Evolutionary conservation across 805 yeast genomes (phyloP).

Genomic region (Priceomyces castillae): DNA sequence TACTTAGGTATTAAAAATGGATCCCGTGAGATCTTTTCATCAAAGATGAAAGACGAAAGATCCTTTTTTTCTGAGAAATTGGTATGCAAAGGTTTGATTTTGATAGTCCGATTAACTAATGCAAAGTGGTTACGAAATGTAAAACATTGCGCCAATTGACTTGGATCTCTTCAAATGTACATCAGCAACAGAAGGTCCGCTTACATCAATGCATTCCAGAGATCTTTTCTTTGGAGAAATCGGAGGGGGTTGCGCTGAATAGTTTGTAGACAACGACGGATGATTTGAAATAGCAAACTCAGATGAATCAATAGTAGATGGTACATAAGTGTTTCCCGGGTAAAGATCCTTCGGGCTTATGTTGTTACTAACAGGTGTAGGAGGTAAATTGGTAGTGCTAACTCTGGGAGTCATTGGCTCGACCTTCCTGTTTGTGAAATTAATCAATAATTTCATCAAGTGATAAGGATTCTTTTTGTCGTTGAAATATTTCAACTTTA

Average conservation of each 20-base stretch:
- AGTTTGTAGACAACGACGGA: conserved; percentile 7
- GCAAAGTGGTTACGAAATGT: conserved; percentile 10
- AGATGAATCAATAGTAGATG: not conserved
- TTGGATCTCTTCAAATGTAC: conserved; percentile 25
- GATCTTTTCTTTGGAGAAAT: conserved; percentile 7
- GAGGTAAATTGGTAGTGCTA: conserved; percentile 10
- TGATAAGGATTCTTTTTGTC: conserved; percentile 32
- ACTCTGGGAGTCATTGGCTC: conserved; percentile 33
- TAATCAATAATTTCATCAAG: conserved; percentile 36
- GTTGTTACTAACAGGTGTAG: conserved; percentile 19
- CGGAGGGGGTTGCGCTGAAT: not conserved
- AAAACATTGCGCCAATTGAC: conserved; percentile 19
- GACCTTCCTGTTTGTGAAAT: conserved; percentile 22
- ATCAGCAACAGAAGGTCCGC: not conserved
- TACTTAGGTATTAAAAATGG: too few species aligned
- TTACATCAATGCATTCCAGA: conserved; percentile 4
- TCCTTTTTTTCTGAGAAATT: not conserved
- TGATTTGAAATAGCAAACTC: conserved; percentile 2
- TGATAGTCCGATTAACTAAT: not conserved
- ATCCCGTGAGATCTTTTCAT: too few species aligned
- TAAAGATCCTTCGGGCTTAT: conserved; percentile 17
- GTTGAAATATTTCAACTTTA: conserved; percentile 44
- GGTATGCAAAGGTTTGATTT: not conserved
- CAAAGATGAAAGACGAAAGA: too few species aligned
- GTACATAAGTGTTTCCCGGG: conserved; percentile 1